Evolutionary conservation across 2,329 filamentous ascomycete genomes (phyloP).

Genomic region (Geoglossum cookeanum): DNA sequence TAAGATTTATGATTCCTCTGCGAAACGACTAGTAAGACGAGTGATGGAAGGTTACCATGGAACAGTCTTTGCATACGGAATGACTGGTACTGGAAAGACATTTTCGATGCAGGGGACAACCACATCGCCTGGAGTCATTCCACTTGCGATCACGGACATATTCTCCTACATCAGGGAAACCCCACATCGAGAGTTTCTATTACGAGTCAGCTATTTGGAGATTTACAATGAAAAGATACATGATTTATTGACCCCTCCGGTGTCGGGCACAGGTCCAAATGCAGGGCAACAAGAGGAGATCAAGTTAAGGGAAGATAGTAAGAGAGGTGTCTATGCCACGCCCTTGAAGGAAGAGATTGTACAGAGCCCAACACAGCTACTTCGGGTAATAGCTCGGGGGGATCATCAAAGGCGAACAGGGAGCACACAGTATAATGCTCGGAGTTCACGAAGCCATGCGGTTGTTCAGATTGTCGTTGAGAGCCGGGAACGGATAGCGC

Average conservation of each 20-base stretch:
- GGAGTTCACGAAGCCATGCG: constrained; percentile 92
- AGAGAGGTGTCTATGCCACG: constrained; percentile 87
- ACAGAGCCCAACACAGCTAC: constrained; percentile 84
- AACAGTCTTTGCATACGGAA: constrained; percentile 95
- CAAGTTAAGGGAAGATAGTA: constrained; percentile 89
- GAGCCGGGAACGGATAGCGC: constrained; percentile 61
- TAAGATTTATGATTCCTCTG: constrained; percentile 82
- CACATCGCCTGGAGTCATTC: constrained; percentile 87
- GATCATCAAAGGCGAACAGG: constrained; percentile 79
- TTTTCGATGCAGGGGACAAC: constrained; percentile 99
- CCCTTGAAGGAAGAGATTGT: constrained; percentile 97
- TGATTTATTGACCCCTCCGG: constrained; percentile 66
- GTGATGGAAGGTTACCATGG: constrained; percentile 99
- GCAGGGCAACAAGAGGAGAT: constrained; percentile 66
- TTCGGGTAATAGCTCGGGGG: constrained; percentile 85
- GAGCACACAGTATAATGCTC: constrained; percentile 90
- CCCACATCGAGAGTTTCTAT: constrained; percentile 77
- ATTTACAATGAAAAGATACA: constrained; percentile 98
- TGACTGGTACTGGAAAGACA: constrained; percentile 97
- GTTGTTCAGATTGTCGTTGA: constrained; percentile 98
- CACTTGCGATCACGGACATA: constrained; percentile 92
- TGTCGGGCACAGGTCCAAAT: constrained; percentile 21
- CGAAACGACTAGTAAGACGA: constrained; percentile 80
- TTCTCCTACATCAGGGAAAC: constrained; percentile 98
- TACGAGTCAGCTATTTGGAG: constrained; percentile 93